Evolutionary conservation across 2,329 filamentous ascomycete species (phyloP), one percentile per base, ranked within the genome.

Genomic region (Diaporthe velutina): DNA sequence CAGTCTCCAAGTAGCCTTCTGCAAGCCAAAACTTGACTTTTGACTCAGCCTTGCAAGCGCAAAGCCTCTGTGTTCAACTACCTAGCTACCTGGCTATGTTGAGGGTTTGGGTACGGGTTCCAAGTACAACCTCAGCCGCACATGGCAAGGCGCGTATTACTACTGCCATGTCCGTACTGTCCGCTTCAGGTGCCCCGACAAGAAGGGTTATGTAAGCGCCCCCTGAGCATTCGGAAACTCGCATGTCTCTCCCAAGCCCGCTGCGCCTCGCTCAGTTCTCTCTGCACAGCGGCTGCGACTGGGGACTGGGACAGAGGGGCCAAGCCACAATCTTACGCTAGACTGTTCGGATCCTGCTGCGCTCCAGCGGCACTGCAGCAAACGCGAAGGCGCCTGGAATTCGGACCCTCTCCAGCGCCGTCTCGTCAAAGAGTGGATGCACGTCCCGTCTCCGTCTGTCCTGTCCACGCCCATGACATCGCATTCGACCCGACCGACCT

Each of bases 371-470:
- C 40, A 48, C 48, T 40, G 19, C 64, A 30, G 30, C 64, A 52
- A 22, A 19, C 30, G 61, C 60, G 60, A 66, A 66, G 60, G 60
- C 60, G 45, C 45, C 45, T 67, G 64, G 61, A 35, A 52, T 67
- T 67, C 45, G 64, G 64, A 67, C 64, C 64, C 64, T 67, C 45
- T 52, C 30, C 64, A 67, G 64, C 45, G 45, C 71, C 71, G 52
- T 33, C 75, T 74, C 74, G 74, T 73, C 76, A 75, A 77, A 73
- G 7, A 30, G 64, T 52, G 64, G 64, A 68, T 68, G 64, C 64
- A 64, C 60, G 33, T 68, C 45, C 64, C 64, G 64, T 40, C 48
- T 28, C 48, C 64, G 64, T 68, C 64, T 52, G 17, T 54, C 45
- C 42, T 50, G 61, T 15, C 22, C 60, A 66, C 60, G 60, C 60